Percentiles rank a stretch among this genome's conserved stretches.
Conservation (phyloP, 2,329 filamentous ascomycete species). For the Lasiodiplodia sp. region DNA sequence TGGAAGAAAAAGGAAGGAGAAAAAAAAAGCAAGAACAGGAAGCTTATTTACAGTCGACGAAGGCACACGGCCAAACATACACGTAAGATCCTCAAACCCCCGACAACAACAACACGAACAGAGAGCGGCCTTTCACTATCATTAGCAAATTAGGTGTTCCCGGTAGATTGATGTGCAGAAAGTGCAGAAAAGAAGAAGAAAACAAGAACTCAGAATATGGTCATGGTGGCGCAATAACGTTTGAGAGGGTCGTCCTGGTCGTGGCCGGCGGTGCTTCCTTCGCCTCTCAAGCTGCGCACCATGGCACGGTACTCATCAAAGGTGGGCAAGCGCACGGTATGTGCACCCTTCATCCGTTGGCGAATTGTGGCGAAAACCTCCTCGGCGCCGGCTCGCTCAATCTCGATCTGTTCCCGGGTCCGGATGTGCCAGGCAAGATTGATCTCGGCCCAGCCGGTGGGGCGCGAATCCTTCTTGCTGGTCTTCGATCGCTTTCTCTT, state of each 20-base stretch:
- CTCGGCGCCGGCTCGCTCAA: conserved; percentile 25
- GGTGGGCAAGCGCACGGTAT: conserved; percentile 11
- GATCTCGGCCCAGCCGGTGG: conserved; percentile 25
- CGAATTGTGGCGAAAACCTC: conserved; percentile 27
- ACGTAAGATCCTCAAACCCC: background rate
- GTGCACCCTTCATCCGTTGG: conserved; percentile 25
- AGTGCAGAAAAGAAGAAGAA: background rate
- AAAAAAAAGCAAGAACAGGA: background rate
- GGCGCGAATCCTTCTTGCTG: background rate
- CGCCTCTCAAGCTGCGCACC: conserved; percentile 27
- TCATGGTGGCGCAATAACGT: conserved; percentile 26
- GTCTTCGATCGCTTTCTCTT: conserved; percentile 5
- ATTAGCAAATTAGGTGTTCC: conserved; percentile 9
- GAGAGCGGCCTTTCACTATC: background rate
- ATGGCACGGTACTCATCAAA: conserved; percentile 28
- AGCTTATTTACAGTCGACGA: background rate
- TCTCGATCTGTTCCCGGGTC: conserved; percentile 24
- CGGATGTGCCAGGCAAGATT: conserved; percentile 7
- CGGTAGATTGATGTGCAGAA: background rate
- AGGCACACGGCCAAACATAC: background rate
- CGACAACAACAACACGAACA: background rate
- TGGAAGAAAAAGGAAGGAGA: background rate
- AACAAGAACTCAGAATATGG: conserved; percentile 10
- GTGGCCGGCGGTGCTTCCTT: background rate
- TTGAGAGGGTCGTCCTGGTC: conserved; percentile 17